A percentile compares a stretch with the other conserved stretches of the same genome.
Conservation (phyloP, 495 filamentous ascomycete genomes). For the Penicillium bialowiezense region DNA sequence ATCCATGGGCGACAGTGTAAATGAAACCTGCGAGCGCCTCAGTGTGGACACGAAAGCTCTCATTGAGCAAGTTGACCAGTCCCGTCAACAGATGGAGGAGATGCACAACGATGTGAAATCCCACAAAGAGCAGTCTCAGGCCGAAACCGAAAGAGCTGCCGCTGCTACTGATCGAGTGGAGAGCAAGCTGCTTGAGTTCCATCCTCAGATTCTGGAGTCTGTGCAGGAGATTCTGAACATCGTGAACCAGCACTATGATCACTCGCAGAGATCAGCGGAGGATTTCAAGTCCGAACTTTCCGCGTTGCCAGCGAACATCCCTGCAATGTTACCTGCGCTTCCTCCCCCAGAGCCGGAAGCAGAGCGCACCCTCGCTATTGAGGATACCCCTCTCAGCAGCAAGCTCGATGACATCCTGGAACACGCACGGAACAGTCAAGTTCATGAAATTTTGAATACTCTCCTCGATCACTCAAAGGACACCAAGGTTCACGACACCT, state of each 20-base stretch:
- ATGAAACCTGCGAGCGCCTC: slow-evolving; percentile 81
- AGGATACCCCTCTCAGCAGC: slow-evolving; percentile 69
- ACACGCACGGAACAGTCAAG: slow-evolving; percentile 48
- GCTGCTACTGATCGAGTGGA: slow-evolving; percentile 73
- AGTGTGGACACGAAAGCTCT: slow-evolving; percentile 80
- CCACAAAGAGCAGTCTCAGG: slow-evolving; percentile 74
- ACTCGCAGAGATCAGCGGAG: slow-evolving; percentile 50
- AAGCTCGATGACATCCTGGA: slow-evolving; percentile 85
- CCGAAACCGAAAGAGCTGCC: slow-evolving; percentile 68
- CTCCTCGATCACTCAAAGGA: slow-evolving; percentile 55
- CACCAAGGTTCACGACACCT: background rate
- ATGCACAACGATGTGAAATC: slow-evolving; percentile 67
- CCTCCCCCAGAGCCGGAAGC: slow-evolving; percentile 46
- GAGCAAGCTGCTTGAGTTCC: slow-evolving; percentile 69
- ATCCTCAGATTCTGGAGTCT: slow-evolving; percentile 78
- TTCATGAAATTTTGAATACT: slow-evolving; percentile 80
- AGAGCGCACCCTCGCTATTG: slow-evolving; percentile 39
- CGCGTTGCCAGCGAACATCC: slow-evolving; percentile 50
- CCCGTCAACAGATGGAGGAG: slow-evolving; percentile 73
- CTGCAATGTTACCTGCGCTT: slow-evolving; percentile 45
- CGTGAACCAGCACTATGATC: slow-evolving; percentile 78
- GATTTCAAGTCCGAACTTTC: slow-evolving; percentile 51
- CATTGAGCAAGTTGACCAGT: slow-evolving; percentile 72
- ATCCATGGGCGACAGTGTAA: slow-evolving; percentile 75
- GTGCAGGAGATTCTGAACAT: slow-evolving; percentile 79